Percentiles rank a stretch among this genome's conserved stretches.
Evolutionary conservation across 345 rosid species (phyloP).

Genomic region (Eucalyptus rudis): DNA sequence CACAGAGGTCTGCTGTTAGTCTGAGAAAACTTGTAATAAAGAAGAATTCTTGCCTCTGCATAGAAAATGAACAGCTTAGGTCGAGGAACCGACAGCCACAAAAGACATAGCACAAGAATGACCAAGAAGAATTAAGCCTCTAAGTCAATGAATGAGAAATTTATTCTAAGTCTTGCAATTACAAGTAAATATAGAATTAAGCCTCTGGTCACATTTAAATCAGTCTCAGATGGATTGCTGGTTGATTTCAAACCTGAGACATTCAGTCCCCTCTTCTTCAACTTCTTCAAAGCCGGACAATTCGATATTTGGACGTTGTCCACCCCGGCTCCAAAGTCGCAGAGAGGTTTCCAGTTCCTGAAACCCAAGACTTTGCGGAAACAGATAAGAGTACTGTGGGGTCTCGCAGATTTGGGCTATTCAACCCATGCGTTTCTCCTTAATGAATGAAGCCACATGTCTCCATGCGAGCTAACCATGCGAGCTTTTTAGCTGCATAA

Average conservation of each 20-base stretch:
- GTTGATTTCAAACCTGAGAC: constrained; percentile 47
- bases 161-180: neutral
- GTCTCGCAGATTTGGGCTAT: neutral
- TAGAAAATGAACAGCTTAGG: constrained; percentile 14
- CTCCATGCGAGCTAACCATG: neutral
- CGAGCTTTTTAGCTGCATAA: constrained; percentile 51
- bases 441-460: neutral
- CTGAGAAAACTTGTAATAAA: constrained; percentile 19
- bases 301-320: constrained; percentile 8
- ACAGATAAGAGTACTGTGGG: neutral
- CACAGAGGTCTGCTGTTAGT: constrained; percentile 44
- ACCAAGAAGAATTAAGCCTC: neutral
- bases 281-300: constrained; percentile 4
- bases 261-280: neutral
- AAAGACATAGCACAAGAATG: constrained; percentile 6
- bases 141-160: neutral
- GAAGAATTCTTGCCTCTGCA: constrained; percentile 57
- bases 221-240: neutral
- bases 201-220: neutral
- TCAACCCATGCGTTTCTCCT: neutral
- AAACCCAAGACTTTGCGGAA: neutral
- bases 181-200: neutral
- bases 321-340: constrained; percentile 13
- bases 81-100: neutral
- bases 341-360: constrained; percentile 25